A percentile compares a stretch with the other conserved stretches of the same genome.
Conservation (phyloP, 2,329 filamentous ascomycete species). For the Verticillium tricorpus region DNA sequence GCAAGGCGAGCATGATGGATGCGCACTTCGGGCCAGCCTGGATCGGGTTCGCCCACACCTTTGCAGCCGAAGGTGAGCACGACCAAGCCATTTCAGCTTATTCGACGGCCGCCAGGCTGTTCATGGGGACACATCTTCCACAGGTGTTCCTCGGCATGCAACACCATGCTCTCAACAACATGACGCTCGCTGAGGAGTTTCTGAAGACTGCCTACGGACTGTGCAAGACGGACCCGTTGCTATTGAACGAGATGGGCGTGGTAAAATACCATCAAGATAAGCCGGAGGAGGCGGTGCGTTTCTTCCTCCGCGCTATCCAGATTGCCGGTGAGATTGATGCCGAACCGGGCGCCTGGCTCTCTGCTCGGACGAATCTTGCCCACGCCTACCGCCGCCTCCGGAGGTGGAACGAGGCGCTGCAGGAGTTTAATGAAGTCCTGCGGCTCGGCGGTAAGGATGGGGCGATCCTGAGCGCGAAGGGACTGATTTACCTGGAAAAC, state of each 20-base stretch:
- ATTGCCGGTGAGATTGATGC: slow-evolving; percentile 78
- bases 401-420: slow-evolving; percentile 65
- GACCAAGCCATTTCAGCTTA: slow-evolving; percentile 98
- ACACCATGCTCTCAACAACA: slow-evolving; percentile 92
- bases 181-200: slow-evolving; percentile 90
- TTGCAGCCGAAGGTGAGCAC: slow-evolving; percentile 94
- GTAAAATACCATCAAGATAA: slow-evolving; percentile 92
- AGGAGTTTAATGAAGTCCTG: slow-evolving; percentile 82
- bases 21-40: slow-evolving; percentile 95
- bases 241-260: slow-evolving; percentile 93
- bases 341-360: slow-evolving; percentile 76
- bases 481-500: slow-evolving; percentile 76
- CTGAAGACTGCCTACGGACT: slow-evolving; percentile 81
- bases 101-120: slow-evolving; percentile 87
- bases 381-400: slow-evolving; percentile 77
- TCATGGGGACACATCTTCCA: slow-evolving; percentile 94
- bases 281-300: slow-evolving; percentile 66
- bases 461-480: slow-evolving; percentile 76
- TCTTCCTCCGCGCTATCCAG: slow-evolving; percentile 73
- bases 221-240: slow-evolving; percentile 79
- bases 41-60: slow-evolving; percentile 98
- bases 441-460: slow-evolving; percentile 76
- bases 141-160: slow-evolving; percentile 98
- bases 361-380: slow-evolving; percentile 81
- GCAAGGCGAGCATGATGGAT: slow-evolving; percentile 95